A percentile compares a stretch with the other conserved stretches of the same genome.
Conservation (phyloP, 2,329 filamentous ascomycete genomes). For the Fusarium lyarnte region DNA sequence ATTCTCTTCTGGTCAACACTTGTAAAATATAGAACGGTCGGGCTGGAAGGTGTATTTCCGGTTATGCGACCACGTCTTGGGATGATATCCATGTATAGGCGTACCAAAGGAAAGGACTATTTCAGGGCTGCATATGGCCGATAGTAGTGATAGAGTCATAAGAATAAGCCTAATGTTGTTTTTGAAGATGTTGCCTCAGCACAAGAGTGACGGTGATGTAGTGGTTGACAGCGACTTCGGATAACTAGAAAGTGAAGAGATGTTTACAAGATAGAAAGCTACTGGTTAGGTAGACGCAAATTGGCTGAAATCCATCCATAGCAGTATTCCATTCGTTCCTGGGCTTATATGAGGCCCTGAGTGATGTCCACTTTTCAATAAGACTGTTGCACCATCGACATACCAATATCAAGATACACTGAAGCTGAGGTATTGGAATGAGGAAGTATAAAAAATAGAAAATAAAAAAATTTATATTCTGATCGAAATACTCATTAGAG, state of each 20-base stretch:
- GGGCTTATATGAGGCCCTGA: background rate
- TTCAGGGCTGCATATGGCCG: background rate
- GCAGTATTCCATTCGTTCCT: background rate
- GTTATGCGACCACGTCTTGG: constrained; percentile 31
- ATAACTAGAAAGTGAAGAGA: background rate
- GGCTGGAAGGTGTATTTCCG: constrained; percentile 22
- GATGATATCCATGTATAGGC: constrained; percentile 40
- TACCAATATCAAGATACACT: background rate
- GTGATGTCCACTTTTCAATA: background rate
- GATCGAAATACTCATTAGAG: background rate
- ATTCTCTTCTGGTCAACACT: constrained; percentile 6
- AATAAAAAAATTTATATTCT: background rate
- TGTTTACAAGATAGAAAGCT: background rate
- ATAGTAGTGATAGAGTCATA: background rate
- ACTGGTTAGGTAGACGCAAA: background rate
- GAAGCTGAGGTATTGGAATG: background rate
- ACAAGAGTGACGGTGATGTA: background rate
- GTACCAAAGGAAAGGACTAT: constrained; percentile 14
- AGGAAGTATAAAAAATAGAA: background rate
- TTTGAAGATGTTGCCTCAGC: background rate
- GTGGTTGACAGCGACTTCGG: background rate
- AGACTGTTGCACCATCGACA: too few species aligned
- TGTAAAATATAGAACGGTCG: constrained; percentile 36
- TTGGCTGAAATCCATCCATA: background rate
- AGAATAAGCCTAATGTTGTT: constrained; percentile 5